These are phyloP conservation scores for Pseudocercospora cruenta DNA, from an alignment of 2,329 filamentous ascomycete species.

Conservation along the genomic window DNA sequence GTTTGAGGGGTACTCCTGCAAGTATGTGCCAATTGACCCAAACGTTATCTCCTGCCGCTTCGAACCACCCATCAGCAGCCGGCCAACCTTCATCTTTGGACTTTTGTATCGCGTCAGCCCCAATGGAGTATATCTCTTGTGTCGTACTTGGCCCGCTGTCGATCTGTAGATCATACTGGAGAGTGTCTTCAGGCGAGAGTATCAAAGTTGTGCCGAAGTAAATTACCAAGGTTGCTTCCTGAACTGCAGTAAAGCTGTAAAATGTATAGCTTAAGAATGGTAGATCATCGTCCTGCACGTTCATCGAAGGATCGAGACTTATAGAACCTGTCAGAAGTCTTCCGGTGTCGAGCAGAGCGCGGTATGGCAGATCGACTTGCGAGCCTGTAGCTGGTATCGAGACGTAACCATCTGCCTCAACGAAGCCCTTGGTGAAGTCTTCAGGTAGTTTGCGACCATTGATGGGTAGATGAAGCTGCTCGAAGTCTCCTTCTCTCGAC, in stretches of 20 bases:
- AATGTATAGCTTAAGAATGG: slow-evolving; percentile 55
- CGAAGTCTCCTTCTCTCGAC: slow-evolving; percentile 36
- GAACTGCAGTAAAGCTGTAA: not conserved
- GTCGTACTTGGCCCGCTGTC: not conserved
- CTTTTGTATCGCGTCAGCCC: slow-evolving; percentile 40
- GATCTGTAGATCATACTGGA: slow-evolving; percentile 6
- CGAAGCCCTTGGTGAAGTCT: slow-evolving; percentile 60
- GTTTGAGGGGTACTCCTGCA: not conserved
- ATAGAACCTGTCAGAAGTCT: slow-evolving; percentile 54
- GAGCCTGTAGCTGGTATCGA: slow-evolving; percentile 44
- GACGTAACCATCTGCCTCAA: slow-evolving; percentile 59
- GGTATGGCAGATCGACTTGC: slow-evolving; percentile 36
- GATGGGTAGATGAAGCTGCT: slow-evolving; percentile 49
- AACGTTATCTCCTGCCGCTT: slow-evolving; percentile 4
- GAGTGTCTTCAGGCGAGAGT: not conserved
- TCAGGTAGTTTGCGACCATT: slow-evolving; percentile 58
- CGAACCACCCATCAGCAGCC: slow-evolving; percentile 27
- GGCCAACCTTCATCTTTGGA: slow-evolving; percentile 27
- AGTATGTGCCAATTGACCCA: slow-evolving; percentile 3
- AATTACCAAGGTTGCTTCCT: not conserved
- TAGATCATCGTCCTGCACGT: slow-evolving; percentile 48
- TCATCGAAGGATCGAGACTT: not conserved
- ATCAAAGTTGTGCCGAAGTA: slow-evolving; percentile 1
- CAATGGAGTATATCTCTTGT: slow-evolving; percentile 20
- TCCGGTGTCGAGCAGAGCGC: slow-evolving; percentile 55